Evolutionary conservation across 352 stramenopile species (phyloP), one percentile per base, ranked within the genome.

Genomic region (Globisporangium paroecandrum): DNA sequence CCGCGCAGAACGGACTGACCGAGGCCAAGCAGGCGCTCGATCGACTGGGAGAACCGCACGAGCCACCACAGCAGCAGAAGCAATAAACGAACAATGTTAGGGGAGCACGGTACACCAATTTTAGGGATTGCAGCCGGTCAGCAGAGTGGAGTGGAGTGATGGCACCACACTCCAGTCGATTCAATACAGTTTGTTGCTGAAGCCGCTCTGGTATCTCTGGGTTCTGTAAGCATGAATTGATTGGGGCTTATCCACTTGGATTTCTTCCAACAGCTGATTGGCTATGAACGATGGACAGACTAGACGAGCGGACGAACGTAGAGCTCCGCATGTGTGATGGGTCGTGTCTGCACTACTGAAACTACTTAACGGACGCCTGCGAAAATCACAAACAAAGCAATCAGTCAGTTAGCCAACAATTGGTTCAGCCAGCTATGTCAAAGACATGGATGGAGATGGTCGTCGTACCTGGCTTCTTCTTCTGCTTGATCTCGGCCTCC

Each of bases 401-500:
- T 13, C 10, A 53, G 29, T 46, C 25, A 62, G 38, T 25, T 18
- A 32, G 29, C 5, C 32, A 29, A 34, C 2, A 47, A 51, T n/a
- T 38, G 20, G 54, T 38, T 38, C 24, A 38, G 8, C 3, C 27
- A 61, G 5, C 22, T 10, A 56, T 27, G 22, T 20, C 49, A 32
- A 32, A 20, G 24, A 13, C 32, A 29, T 34, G 24, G 6, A 27
- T n/a, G 20, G 15, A 49, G 41, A 3, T 4, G 27, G 8, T 25
- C 15, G 24, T 9, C 65, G 72, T 83, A 87, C 83, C 83, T 78
- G 81, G 74, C 83, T 98, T 98, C 74, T 91, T 91, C 83, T 97
- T 97, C 61, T 97, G 94, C 73, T 97, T 98, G 77, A 99, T 98
- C 82, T 98, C 96, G 49, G 95, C 78, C 69, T 98, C 94, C 18